Conservation (phyloP, 1,284 basidiomycete genomes). For the Lentinula novae-zelandiae region DNA sequence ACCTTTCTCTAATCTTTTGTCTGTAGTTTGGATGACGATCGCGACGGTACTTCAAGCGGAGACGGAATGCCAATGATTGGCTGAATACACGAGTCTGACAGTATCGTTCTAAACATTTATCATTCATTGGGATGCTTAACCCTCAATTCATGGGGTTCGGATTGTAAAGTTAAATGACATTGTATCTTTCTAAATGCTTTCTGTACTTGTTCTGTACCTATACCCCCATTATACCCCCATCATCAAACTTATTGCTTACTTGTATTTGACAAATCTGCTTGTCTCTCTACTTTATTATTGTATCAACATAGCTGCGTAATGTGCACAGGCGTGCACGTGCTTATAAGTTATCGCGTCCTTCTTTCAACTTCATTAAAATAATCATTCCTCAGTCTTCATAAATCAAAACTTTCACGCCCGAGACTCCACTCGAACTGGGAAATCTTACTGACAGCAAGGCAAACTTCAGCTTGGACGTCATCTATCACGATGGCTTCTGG, state of each 20-base stretch:
- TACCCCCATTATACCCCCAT: constrained; percentile 6
- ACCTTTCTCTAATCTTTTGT: constrained; percentile 20
- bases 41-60: constrained; percentile 56
- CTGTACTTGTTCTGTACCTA: background rate
- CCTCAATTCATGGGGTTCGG: background rate
- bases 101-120: background rate
- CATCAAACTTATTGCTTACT: background rate
- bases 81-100: constrained; percentile 16
- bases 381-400: too few relatives aligned
- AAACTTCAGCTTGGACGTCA: too few relatives aligned
- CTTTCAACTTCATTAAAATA: too few relatives aligned
- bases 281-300: background rate
- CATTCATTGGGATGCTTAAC: background rate
- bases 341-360: too few relatives aligned
- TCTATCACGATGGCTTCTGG: constrained; percentile 6
- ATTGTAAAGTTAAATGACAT: background rate
- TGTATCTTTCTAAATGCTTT: background rate
- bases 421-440: too few relatives aligned
- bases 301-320: too few relatives aligned
- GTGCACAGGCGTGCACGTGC: too few relatives aligned
- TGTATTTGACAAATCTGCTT: background rate
- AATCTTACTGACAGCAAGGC: too few relatives aligned
- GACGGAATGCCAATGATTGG: constrained; percentile 50
- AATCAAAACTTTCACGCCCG: too few relatives aligned
- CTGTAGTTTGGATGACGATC: constrained; percentile 69